Percentiles rank a stretch among this genome's conserved stretches.
Evolutionary conservation across 1,284 basidiomycete species (phyloP).

Genomic region (Phellopilus nigrolimitatus): DNA sequence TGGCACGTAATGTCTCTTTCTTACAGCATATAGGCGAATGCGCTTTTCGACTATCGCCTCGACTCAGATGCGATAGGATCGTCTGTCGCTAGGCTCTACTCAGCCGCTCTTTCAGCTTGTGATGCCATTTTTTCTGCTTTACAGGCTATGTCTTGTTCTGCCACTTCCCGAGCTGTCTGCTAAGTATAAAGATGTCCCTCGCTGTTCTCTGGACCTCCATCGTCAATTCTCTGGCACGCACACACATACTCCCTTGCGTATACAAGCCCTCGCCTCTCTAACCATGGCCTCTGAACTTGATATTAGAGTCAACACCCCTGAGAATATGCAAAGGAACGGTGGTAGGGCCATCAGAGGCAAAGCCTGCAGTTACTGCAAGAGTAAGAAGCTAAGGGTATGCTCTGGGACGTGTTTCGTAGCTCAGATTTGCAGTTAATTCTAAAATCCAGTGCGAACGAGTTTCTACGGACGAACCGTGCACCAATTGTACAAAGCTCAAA

Average conservation of each 20-base stretch:
- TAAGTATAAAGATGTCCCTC: background rate
- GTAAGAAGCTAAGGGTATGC: too few species aligned
- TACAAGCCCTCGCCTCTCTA: background rate
- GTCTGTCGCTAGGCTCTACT: slow-evolving; percentile 2
- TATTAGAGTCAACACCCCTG: too few species aligned
- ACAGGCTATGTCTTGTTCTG: slow-evolving; percentile 15
- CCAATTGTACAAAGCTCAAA: too few species aligned
- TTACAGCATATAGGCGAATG: slow-evolving; percentile 1
- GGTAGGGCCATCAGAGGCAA: too few species aligned
- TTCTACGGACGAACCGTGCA: too few species aligned
- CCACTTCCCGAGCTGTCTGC: slow-evolving; percentile 1
- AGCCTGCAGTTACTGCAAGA: too few species aligned
- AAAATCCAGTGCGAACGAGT: too few species aligned
- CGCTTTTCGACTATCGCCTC: slow-evolving; percentile 14
- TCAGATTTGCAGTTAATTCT: too few species aligned
- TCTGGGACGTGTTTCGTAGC: too few species aligned
- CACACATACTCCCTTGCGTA: background rate
- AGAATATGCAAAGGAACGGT: background rate
- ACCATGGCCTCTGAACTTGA: background rate
- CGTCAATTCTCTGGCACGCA: background rate
- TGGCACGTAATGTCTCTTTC: background rate
- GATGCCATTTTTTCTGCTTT: background rate
- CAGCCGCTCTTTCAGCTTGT: background rate
- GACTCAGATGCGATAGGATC: slow-evolving; percentile 3
- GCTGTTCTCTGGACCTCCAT: background rate